A percentile compares a stretch with the other conserved stretches of the same genome.
These are phyloP conservation scores for Monosporascus sp. DNA, from an alignment of 2,329 filamentous ascomycete species.

Conservation along the genomic window DNA sequence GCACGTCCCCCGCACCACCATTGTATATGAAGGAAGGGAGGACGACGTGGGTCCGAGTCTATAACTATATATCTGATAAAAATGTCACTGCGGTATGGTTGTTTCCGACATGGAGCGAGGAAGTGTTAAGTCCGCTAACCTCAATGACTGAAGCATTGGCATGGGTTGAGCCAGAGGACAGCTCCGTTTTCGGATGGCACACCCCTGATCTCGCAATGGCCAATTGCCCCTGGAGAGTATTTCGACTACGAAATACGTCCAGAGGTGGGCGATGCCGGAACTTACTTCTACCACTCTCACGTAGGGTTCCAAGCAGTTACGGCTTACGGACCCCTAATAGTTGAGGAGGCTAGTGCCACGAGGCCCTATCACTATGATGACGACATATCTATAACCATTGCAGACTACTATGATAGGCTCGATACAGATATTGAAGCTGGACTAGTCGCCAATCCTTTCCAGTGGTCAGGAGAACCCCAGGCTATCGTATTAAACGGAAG, in stretches of 20 bases:
- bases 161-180: conserved; percentile 55
- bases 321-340: conserved; percentile 51
- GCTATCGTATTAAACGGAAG: conserved; percentile 54
- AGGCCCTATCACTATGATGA: conserved; percentile 54
- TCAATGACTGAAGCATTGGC: conserved; percentile 51
- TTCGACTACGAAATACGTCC: conserved; percentile 65
- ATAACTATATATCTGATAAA: conserved; percentile 46
- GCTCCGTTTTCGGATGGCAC: conserved; percentile 61
- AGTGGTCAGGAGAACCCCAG: conserved; percentile 54
- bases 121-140: background rate
- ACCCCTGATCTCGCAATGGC: conserved; percentile 58
- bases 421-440: conserved; percentile 47
- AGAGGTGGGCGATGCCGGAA: conserved; percentile 47
- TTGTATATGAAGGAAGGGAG: conserved; percentile 41
- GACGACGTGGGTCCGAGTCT: conserved; percentile 52
- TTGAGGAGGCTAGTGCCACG: conserved; percentile 38
- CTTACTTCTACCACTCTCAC: conserved; percentile 66
- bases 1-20: conserved; percentile 44
- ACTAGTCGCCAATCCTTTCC: conserved; percentile 42
- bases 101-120: background rate
- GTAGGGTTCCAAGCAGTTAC: conserved; percentile 57
- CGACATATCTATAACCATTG: conserved; percentile 49
- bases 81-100: conserved; percentile 49
- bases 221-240: conserved; percentile 54
- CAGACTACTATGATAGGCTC: conserved; percentile 51